phyloP scores from a whole-genome alignment of 2,329 filamentous ascomycete species.

The Colletotrichum sp. region DNA sequence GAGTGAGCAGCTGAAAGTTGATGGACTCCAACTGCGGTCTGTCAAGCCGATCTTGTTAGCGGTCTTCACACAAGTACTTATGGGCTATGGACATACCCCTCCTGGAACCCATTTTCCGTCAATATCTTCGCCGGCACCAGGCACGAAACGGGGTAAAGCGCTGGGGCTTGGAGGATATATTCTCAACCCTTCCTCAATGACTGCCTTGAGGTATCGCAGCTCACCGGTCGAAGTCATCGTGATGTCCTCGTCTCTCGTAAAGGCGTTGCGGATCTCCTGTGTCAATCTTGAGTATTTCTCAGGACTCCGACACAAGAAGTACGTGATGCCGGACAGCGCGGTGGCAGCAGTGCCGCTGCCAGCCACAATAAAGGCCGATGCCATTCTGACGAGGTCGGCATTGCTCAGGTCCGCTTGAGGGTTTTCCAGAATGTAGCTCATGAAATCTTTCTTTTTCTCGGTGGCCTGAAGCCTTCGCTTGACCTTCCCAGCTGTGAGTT shows the following conservation, averaged over 20 bases:
- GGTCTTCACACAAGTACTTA: neutral
- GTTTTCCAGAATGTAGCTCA: slow-evolving; percentile 10
- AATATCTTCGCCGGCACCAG: slow-evolving; percentile 1
- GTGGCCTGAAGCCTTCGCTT: slow-evolving; percentile 1
- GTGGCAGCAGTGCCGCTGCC: slow-evolving; percentile 53
- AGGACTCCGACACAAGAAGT: slow-evolving; percentile 38
- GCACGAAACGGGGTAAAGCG: slow-evolving; percentile 5
- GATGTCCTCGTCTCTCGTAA: slow-evolving; percentile 26
- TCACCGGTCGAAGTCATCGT: slow-evolving; percentile 34
- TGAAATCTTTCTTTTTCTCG: neutral
- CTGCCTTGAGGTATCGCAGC: slow-evolving; percentile 39
- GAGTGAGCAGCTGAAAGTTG: slow-evolving; percentile 8
- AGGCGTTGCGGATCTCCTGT: slow-evolving; percentile 28
- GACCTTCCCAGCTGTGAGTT: slow-evolving; percentile 1
- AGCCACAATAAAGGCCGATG: slow-evolving; percentile 32
- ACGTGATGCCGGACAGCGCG: slow-evolving; percentile 44
- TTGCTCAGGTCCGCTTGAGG: neutral
- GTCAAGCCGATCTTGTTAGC: neutral
- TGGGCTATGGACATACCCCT: slow-evolving; percentile 31
- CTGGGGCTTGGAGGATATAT: slow-evolving; percentile 25
- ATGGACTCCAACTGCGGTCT: slow-evolving; percentile 11
- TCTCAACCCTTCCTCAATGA: slow-evolving; percentile 41
- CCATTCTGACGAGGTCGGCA: slow-evolving; percentile 4
- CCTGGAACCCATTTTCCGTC: slow-evolving; percentile 34
- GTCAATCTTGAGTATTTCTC: slow-evolving; percentile 31